Conservation (phyloP, 2,329 filamentous ascomycete genomes). For the Penicillium sp. region DNA sequence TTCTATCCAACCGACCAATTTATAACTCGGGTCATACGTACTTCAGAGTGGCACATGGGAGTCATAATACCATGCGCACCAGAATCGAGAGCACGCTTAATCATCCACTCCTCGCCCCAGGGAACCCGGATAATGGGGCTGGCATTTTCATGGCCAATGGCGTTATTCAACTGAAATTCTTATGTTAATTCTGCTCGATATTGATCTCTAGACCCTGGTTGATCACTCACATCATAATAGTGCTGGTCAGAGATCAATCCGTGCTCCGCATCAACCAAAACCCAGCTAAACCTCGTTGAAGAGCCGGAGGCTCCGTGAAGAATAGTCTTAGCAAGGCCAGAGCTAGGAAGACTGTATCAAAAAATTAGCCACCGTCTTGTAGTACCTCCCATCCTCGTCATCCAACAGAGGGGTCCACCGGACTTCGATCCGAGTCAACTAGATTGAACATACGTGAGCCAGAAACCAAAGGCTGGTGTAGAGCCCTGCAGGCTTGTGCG, state of each 20-base stretch:
- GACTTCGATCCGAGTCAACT: neutral
- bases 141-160: constrained; percentile 40
- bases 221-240: constrained; percentile 40
- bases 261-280: constrained; percentile 47
- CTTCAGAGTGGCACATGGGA: constrained; percentile 40
- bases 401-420: neutral
- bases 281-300: constrained; percentile 39
- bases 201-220: neutral
- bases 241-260: constrained; percentile 44
- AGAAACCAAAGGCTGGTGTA: constrained; percentile 36
- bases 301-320: constrained; percentile 33
- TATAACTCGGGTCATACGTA: constrained; percentile 12
- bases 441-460: constrained; percentile 37
- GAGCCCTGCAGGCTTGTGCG: constrained; percentile 18
- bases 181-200: constrained; percentile 3
- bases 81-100: constrained; percentile 46
- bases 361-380: neutral
- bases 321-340: constrained; percentile 39
- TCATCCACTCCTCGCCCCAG: constrained; percentile 44
- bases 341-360: constrained; percentile 33
- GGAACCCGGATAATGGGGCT: constrained; percentile 43
- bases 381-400: too few species aligned
- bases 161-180: constrained; percentile 34
- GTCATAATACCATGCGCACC: constrained; percentile 45
- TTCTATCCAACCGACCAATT: neutral